Evolutionary conservation across 116 monocot species (phyloP).

Genomic region (Phalaenopsis hybrid): DNA sequence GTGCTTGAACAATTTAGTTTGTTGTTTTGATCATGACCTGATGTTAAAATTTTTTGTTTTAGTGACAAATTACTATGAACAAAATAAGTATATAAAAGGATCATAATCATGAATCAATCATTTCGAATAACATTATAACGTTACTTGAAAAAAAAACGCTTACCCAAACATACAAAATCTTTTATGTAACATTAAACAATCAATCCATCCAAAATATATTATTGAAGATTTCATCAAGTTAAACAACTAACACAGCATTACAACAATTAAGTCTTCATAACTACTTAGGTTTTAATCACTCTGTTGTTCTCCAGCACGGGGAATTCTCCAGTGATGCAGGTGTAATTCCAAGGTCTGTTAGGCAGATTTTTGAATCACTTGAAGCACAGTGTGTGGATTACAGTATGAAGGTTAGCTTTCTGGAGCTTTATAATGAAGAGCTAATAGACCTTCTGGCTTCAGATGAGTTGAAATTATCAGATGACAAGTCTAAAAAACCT

Average conservation of each 20-base stretch:
- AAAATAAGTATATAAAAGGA: not conserved
- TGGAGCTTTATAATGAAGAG: slow-evolving; percentile 92
- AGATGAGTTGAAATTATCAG: slow-evolving; percentile 42
- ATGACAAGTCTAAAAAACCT: slow-evolving; percentile 55
- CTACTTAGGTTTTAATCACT: not conserved
- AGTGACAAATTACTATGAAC: too few relatives aligned
- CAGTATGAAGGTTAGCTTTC: slow-evolving; percentile 70
- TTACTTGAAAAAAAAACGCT: too few relatives aligned
- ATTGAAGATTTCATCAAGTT: not conserved
- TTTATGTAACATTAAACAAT: too few relatives aligned
- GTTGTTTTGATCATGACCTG: too few relatives aligned
- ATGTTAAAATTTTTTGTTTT: too few relatives aligned
- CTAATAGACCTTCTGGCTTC: slow-evolving; percentile 69
- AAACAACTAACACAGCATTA: not conserved
- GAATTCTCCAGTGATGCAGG: slow-evolving; percentile 62
- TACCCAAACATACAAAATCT: too few relatives aligned
- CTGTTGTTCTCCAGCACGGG: slow-evolving; percentile 23
- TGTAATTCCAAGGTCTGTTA: slow-evolving; percentile 77
- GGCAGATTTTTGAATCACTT: slow-evolving; percentile 69
- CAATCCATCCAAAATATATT: not conserved
- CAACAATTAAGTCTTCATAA: not conserved
- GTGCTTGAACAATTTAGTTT: not conserved
- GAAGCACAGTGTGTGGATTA: slow-evolving; percentile 72
- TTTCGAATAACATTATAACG: too few relatives aligned
- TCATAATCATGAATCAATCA: too few relatives aligned